Base-by-base conservation (phyloP, 495 filamentous ascomycete genomes). In the Xylaria nigripes region DNA sequence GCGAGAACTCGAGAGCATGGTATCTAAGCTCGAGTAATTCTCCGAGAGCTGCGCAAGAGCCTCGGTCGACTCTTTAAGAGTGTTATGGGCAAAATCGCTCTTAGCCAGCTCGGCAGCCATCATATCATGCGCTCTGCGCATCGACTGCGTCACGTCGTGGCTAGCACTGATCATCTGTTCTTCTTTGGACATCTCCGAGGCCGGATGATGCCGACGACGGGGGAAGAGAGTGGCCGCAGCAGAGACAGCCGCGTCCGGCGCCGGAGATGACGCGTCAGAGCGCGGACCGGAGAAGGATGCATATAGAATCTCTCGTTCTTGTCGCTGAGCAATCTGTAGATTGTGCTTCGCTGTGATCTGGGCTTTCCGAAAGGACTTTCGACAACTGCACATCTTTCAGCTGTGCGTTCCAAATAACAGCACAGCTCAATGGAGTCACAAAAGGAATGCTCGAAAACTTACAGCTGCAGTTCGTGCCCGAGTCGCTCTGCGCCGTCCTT, bases 1-100 rank as follows among this genome's bases (percentile, higher is more conserved):
- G 52, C 83, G 78, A 18, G 85, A 87, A 32, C 78, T 84, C 0
- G 81, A 72, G 23, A 99, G 72, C 51, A 97, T 73, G 25, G 79
- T 78, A 60, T 92, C 89, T 15, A 97, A 79, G 24, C 78, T 79
- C 30, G 73, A 82, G 63, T 99, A 99, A 1, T 78, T 84, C 57
- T 90, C 83, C 2, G 84, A 82, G 3, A 99, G 77, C 34, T 88
- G 83, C 6, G 77, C 79, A 7, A 99, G 80, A 0, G 92, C 90
- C 2, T 82, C 86, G 1, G 86, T 90, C 0, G 84, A 89, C 73
- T 79, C 86, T 69, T 71, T 85, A 71, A 97, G 77, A 1, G 90
- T 94, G 51, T 94, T 85, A 36, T 89, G 81, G 6, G 93, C 90
- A 64, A 96, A 97, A 57, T 84, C 85, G 30, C 87, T 91, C 29